Conservation (phyloP, 345 rosid genomes). For the Hirschfeldia incana region DNA sequence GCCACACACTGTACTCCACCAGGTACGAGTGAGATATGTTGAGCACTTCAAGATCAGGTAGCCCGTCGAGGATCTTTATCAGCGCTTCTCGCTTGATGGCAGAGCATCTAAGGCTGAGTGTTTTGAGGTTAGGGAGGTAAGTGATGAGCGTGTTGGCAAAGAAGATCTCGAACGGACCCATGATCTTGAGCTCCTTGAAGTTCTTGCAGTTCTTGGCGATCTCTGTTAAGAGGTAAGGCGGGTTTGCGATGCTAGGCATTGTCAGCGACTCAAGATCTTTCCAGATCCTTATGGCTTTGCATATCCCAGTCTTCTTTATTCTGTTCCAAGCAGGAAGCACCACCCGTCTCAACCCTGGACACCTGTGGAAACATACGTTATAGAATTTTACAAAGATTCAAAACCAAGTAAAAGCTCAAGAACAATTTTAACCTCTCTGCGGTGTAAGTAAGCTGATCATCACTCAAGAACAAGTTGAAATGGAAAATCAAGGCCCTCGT, state of each 20-base stretch:
- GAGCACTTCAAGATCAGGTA: slow-evolving; percentile 65
- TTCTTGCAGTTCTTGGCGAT: slow-evolving; percentile 65
- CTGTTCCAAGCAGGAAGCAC: slow-evolving; percentile 91
- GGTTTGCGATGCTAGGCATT: slow-evolving; percentile 81
- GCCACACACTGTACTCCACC: slow-evolving; percentile 49
- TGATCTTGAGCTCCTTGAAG: slow-evolving; percentile 63
- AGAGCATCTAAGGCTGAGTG: slow-evolving; percentile 74
- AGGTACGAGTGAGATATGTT: slow-evolving; percentile 81
- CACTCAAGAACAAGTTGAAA: slow-evolving; percentile 41
- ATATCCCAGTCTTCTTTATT: slow-evolving; percentile 67
- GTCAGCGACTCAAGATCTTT: slow-evolving; percentile 81
- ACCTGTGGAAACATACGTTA: slow-evolving; percentile 40
- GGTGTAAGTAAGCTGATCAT: slow-evolving; percentile 77
- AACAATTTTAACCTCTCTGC: slow-evolving; percentile 64
- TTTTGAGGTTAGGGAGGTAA: slow-evolving; percentile 54
- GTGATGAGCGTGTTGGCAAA: slow-evolving; percentile 51
- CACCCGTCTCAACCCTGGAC: slow-evolving; percentile 61
- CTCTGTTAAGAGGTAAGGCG: slow-evolving; percentile 65
- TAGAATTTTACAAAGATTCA: background rate
- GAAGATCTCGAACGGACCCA: slow-evolving; percentile 65
- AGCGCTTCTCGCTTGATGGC: slow-evolving; percentile 58
- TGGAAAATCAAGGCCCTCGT: slow-evolving; percentile 1
- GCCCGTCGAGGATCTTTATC: slow-evolving; percentile 53
- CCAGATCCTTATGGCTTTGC: slow-evolving; percentile 72
- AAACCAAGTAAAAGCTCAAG: too few relatives aligned